Percentiles rank a stretch among this genome's conserved stretches.
These are phyloP conservation scores for Drosera capensis DNA, from an alignment of 148 eudicot genomes.

Conservation along the genomic window DNA sequence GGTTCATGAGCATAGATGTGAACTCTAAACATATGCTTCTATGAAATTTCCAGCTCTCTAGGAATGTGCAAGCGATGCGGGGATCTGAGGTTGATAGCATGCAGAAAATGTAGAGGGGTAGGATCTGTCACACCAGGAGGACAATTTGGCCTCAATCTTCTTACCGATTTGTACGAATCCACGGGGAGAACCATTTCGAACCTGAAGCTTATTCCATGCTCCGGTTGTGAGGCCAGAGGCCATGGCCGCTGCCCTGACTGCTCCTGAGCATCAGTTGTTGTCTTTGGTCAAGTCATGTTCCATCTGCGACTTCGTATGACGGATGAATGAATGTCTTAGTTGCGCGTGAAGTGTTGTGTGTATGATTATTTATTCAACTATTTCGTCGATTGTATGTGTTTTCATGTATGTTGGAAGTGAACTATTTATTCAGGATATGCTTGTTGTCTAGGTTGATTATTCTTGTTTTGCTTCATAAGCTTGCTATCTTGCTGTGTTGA, in stretches of 20 bases:
- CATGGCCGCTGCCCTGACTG: constrained; percentile 45
- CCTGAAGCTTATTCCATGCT: constrained; percentile 21
- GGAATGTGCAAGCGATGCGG: constrained; percentile 82
- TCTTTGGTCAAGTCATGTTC: too few species aligned
- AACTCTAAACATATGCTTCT: too few species aligned
- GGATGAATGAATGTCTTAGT: too few species aligned
- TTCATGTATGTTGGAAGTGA: too few species aligned
- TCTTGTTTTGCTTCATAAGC: too few species aligned
- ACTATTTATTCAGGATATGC: too few species aligned
- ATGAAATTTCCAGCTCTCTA: constrained; percentile 68
- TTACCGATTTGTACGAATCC: constrained; percentile 14
- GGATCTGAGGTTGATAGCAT: constrained; percentile 53
- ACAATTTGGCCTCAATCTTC: constrained; percentile 22
- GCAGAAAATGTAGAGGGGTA: constrained; percentile 50
- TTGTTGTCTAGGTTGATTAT: too few species aligned
- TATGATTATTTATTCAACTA: too few species aligned
- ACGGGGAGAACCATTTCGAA: constrained; percentile 2
- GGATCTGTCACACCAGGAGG: constrained; percentile 36
- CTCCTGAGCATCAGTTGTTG: constrained; percentile 6
- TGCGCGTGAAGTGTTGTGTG: too few species aligned
- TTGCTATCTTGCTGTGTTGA: too few species aligned
- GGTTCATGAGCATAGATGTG: not conserved
- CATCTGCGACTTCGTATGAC: too few species aligned
- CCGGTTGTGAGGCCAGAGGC: constrained; percentile 35
- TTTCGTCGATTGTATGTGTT: too few species aligned